Evolutionary conservation across 2,329 filamentous ascomycete species (phyloP).

Genomic region (Nothophaeocryptopus gaeumannii): DNA sequence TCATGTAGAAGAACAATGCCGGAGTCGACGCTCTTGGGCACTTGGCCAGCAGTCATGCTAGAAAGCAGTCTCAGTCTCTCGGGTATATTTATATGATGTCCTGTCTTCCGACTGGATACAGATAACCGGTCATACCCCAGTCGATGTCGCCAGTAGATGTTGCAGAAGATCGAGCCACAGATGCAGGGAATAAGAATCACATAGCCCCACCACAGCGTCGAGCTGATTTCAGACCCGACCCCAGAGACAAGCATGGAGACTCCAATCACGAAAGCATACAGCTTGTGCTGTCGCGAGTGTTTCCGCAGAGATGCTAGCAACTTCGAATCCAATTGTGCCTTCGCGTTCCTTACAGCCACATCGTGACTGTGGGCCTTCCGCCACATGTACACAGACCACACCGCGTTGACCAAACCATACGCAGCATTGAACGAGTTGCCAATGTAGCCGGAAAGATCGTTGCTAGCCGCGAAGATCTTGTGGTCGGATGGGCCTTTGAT

Average conservation of each 20-base stretch:
- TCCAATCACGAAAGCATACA: constrained; percentile 48
- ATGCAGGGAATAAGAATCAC: constrained; percentile 53
- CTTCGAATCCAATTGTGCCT: constrained; percentile 17
- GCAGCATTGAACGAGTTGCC: constrained; percentile 52
- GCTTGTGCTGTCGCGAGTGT: constrained; percentile 40
- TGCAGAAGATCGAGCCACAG: constrained; percentile 22
- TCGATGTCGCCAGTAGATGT: constrained; percentile 11
- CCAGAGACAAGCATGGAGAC: constrained; percentile 49
- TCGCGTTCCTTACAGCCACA: constrained; percentile 8
- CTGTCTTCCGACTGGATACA: neutral
- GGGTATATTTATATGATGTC: neutral
- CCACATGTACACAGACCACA: constrained; percentile 49
- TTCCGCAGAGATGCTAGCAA: constrained; percentile 26
- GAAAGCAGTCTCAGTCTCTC: neutral
- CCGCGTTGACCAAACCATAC: constrained; percentile 50
- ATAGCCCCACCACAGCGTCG: constrained; percentile 54
- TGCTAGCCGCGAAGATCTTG: constrained; percentile 47
- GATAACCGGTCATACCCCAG: constrained; percentile 13
- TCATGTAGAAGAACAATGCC: too few relatives aligned
- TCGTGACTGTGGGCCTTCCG: constrained; percentile 41
- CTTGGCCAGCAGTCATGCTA: neutral
- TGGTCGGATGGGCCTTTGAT: constrained; percentile 42
- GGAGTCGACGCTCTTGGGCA: neutral
- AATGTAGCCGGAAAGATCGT: constrained; percentile 55
- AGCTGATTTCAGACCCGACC: constrained; percentile 51